Conservation (phyloP, 176 grass and related monocot genomes). For the Triticum timopheevii region DNA sequence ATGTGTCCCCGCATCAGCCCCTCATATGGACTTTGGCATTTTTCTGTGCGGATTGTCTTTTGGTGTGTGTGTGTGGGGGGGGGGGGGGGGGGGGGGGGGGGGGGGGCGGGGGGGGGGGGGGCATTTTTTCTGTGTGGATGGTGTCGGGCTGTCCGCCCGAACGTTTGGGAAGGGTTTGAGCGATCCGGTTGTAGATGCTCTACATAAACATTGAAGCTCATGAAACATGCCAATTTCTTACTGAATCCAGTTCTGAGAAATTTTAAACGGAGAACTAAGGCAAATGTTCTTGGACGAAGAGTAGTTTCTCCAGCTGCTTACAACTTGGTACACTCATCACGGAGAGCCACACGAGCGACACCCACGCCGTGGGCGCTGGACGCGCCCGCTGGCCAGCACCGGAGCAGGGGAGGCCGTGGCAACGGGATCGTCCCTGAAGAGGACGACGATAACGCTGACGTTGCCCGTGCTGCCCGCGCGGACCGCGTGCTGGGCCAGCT, state of each 20-base stretch:
- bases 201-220: neutral
- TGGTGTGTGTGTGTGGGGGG: too few species aligned
- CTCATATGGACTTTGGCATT: too few species aligned
- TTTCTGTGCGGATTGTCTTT: too few species aligned
- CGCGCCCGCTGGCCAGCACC: neutral
- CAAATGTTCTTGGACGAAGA: neutral
- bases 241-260: neutral
- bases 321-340: neutral
- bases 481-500: neutral
- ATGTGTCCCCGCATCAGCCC: too few species aligned
- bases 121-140: too few species aligned
- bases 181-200: too few species aligned
- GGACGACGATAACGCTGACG: slow-evolving; percentile 8
- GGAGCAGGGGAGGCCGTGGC: neutral
- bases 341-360: neutral
- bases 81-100: too few species aligned
- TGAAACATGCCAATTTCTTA: neutral
- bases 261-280: neutral
- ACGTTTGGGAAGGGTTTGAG: too few species aligned
- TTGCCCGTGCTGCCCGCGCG: slow-evolving; percentile 3
- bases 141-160: too few species aligned
- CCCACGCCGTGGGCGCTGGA: neutral
- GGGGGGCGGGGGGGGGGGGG: too few species aligned
- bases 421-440: slow-evolving; percentile 11
- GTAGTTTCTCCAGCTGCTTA: too few species aligned